Conservation (phyloP, 2,329 filamentous ascomycete species). For the Cytospora leucostoma region DNA sequence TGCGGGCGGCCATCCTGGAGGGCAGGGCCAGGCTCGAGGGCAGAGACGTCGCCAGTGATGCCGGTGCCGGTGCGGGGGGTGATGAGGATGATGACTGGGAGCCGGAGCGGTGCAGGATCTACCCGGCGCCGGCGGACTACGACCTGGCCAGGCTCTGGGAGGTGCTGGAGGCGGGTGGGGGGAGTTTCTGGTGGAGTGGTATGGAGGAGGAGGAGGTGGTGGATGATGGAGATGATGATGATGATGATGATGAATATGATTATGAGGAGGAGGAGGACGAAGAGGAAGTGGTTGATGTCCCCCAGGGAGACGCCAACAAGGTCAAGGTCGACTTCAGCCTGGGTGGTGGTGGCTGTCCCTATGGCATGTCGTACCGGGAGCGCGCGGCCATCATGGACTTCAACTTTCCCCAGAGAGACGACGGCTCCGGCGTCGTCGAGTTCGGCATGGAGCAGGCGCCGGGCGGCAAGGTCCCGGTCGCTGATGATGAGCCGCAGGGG, state of each 20-base stretch:
- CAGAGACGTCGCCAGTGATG: background rate
- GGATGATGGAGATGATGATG: background rate
- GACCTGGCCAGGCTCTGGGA: slow-evolving; percentile 16
- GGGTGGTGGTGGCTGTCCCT: background rate
- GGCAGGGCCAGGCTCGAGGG: background rate
- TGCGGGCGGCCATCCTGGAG: slow-evolving; percentile 9
- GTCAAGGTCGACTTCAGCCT: background rate
- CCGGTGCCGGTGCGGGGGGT: background rate
- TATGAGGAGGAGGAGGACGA: background rate
- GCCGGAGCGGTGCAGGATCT: slow-evolving; percentile 22
- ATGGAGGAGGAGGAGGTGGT: background rate
- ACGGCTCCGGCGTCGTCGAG: background rate
- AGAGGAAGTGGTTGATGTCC: too few species aligned
- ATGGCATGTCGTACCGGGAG: background rate
- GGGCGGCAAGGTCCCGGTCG: background rate
- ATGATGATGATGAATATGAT: background rate
- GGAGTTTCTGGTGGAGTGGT: slow-evolving; percentile 21
- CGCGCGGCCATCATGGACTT: background rate
- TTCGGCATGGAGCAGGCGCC: background rate
- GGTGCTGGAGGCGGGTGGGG: slow-evolving; percentile 4
- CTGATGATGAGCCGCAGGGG: background rate
- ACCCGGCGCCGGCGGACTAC: slow-evolving; percentile 7
- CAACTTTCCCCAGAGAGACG: background rate
- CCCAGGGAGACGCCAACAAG: background rate
- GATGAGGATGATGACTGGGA: too few species aligned